Evolutionary conservation across 2,329 filamentous ascomycete species (phyloP).

Genomic region (Aureobasidium subglaciale): DNA sequence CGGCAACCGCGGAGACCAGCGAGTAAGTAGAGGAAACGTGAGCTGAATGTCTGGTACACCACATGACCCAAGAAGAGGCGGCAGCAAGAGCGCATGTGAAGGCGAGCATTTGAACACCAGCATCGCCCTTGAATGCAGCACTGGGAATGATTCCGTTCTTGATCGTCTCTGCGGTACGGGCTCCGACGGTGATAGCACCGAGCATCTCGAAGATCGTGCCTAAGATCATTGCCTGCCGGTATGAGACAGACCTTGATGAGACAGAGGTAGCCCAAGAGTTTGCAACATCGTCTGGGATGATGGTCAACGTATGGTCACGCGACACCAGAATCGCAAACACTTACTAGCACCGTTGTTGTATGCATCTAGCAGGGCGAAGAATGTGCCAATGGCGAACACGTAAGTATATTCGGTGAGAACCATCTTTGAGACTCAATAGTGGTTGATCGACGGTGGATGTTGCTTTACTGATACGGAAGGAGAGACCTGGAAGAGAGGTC

Average conservation of each 20-base stretch:
- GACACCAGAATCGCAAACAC: neutral
- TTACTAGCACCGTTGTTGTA: constrained; percentile 54
- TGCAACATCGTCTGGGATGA: constrained; percentile 42
- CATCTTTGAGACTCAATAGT: constrained; percentile 44
- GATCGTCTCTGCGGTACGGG: constrained; percentile 40
- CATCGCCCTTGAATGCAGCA: constrained; percentile 39
- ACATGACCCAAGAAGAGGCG: constrained; percentile 50
- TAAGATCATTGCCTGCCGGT: constrained; percentile 43
- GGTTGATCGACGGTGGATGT: neutral
- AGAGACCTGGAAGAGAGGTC: neutral
- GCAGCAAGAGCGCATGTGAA: constrained; percentile 42
- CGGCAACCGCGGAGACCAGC: constrained; percentile 53
- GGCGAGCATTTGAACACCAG: constrained; percentile 34
- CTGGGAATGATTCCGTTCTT: constrained; percentile 50
- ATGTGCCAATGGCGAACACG: constrained; percentile 56
- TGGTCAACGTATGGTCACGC: neutral
- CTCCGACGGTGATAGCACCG: constrained; percentile 45
- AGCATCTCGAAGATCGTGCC: constrained; percentile 45
- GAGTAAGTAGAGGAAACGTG: constrained; percentile 58
- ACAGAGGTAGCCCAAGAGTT: constrained; percentile 49
- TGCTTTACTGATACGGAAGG: neutral
- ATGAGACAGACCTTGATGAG: constrained; percentile 45
- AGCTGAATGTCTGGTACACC: constrained; percentile 48
- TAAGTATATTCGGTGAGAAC: constrained; percentile 52
- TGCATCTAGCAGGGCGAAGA: constrained; percentile 60